Evolutionary conservation across 2,329 filamentous ascomycete species (phyloP).

Genomic region (Ophiostoma sp.): DNA sequence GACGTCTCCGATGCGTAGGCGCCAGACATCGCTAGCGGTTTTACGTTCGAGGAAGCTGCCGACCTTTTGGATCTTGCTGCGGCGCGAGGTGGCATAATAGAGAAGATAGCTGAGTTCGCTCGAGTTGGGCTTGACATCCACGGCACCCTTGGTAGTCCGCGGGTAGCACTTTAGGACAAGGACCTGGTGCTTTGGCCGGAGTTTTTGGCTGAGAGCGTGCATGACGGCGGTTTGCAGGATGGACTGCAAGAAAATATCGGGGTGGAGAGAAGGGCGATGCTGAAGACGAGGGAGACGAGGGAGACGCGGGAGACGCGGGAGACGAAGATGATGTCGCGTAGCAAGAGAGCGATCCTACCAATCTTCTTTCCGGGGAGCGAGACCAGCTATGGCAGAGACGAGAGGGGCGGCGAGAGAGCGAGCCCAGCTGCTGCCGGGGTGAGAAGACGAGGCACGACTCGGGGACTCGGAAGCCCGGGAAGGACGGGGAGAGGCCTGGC

Average conservation of each 20-base stretch:
- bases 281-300: neutral
- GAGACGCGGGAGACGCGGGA: neutral
- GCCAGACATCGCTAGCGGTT: constrained; percentile 86
- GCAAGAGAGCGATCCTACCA: neutral
- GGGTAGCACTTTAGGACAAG: constrained; percentile 95
- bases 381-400: neutral
- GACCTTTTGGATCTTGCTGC: constrained; percentile 94
- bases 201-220: constrained; percentile 62
- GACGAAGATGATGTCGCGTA: neutral
- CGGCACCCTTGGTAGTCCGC: constrained; percentile 80
- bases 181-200: constrained; percentile 93
- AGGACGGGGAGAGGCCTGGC: constrained; percentile 5
- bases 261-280: neutral
- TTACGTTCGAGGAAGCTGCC: constrained; percentile 92
- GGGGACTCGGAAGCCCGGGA: constrained; percentile 8
- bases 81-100: constrained; percentile 91
- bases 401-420: neutral
- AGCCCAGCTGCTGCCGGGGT: neutral
- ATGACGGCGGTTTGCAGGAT: constrained; percentile 39
- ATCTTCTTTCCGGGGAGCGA: neutral
- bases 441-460: neutral
- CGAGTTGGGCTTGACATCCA: constrained; percentile 91
- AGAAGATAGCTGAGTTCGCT: constrained; percentile 95
- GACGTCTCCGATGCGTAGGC: constrained; percentile 81
- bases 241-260: neutral